Conservation (phyloP, 2,329 filamentous ascomycete genomes). For the Neobulgaria alba region DNA sequence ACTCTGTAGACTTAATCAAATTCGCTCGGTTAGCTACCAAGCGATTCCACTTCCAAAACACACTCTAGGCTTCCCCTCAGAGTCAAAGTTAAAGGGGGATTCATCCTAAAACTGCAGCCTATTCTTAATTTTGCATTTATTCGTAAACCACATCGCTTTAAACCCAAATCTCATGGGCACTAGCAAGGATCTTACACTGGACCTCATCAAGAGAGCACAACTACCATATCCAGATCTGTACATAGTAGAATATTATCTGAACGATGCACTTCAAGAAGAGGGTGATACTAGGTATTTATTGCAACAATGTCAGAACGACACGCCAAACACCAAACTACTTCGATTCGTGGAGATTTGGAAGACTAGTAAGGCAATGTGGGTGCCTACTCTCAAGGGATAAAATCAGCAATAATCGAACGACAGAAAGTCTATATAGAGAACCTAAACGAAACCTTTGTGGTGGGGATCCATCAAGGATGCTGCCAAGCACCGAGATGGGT, state of each 20-base stretch:
- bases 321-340: not conserved
- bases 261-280: conserved; percentile 7
- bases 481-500: conserved; percentile 5
- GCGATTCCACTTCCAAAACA: too few species aligned
- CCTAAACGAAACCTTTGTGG: conserved; percentile 3
- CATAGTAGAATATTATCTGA: conserved; percentile 10
- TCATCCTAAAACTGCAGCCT: too few species aligned
- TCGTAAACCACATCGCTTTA: too few species aligned
- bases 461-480: not conserved
- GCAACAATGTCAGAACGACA: conserved; percentile 4
- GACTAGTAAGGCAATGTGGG: conserved; percentile 8
- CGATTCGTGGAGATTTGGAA: conserved; percentile 9
- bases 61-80: too few species aligned
- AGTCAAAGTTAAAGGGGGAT: too few species aligned
- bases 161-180: too few species aligned
- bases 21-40: too few species aligned
- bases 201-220: not conserved
- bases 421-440: conserved; percentile 4
- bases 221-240: conserved; percentile 3
- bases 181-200: not conserved
- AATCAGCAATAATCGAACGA: conserved; percentile 1
- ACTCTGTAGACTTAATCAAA: too few species aligned
- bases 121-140: too few species aligned
- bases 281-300: conserved; percentile 8
- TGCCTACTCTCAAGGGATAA: not conserved